phyloP scores from a whole-genome alignment of 2,329 filamentous ascomycete genomes.

The Chaetomium olivaceum region DNA sequence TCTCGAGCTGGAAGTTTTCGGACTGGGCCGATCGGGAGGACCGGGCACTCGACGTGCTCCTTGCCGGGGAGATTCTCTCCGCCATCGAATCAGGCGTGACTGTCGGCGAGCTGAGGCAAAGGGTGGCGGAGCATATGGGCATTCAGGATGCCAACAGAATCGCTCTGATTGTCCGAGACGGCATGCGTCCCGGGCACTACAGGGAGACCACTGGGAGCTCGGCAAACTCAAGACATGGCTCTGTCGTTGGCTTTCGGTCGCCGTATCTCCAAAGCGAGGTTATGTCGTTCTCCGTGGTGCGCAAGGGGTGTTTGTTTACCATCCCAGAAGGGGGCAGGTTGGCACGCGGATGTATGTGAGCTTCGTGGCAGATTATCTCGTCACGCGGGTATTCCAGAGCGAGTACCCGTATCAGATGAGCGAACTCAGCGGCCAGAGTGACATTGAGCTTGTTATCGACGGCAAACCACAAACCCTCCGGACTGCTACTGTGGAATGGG shows the following conservation, averaged over 20 bases:
- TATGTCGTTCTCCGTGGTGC: neutral
- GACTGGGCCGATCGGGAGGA: neutral
- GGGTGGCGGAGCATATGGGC: neutral
- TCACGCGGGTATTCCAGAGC: neutral
- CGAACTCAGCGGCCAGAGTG: neutral
- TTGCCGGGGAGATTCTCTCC: neutral
- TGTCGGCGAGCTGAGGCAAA: neutral
- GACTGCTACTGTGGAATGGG: slow-evolving; percentile 29
- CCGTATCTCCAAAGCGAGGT: neutral
- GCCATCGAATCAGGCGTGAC: neutral
- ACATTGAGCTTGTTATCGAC: slow-evolving; percentile 19
- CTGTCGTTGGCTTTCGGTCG: neutral
- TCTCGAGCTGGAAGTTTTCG: neutral
- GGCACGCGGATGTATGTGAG: neutral
- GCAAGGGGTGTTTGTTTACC: neutral
- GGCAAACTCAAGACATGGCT: neutral
- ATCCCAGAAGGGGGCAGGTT: neutral
- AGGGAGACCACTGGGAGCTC: neutral
- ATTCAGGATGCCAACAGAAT: neutral
- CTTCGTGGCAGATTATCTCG: neutral
- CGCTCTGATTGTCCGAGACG: neutral
- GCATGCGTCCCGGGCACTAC: neutral
- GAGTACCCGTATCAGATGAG: neutral
- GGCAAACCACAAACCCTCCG: slow-evolving; percentile 15
- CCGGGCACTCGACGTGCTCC: neutral